Evolutionary conservation across 768 basidiomycete genomes (phyloP), one percentile per base, ranked within the genome.

Genomic region (Pleurotus sapidus): DNA sequence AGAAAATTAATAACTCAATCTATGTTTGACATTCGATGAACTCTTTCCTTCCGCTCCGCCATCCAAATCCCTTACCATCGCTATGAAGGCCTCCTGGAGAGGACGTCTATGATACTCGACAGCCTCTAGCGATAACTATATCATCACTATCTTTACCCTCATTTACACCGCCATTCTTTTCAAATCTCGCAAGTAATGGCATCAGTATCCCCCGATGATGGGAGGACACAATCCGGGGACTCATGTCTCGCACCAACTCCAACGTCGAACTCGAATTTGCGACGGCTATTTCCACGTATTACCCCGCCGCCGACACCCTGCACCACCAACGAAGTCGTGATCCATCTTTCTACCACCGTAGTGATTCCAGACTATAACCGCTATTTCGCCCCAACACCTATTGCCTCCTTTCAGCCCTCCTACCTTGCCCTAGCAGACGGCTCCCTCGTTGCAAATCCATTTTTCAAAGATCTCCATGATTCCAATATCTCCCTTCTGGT

Each of bases 401-500:
- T 81, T 56, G 57, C 68, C 18, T 66, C 76, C 18, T 86, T 86
- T 58, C 68, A 68, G 40, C 83, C 84, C 2, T 60, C 66, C 8
- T 84, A 83, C 65, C 61, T 69, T 37, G 66, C 79, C 24, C 71
- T 80, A 30, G 62, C 64, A 12, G 85, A 88, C 67, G 85, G 84
- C n/a, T 84, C 84, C n/a, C 77, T 87, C 42, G 58, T 84, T 9
- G 69, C 84, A 9, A 66, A 77, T 1, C 73, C 78, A 7, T 78
- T 78, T 61, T 62, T 72, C n/a, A 60, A 74, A 7, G 81, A 84
- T 58, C 64, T 81, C 4, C 56, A 57, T 14, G 64, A 70, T 51
- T 71, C 78, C 6, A 74, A 79, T 60, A 63, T 76, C 20, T 70
- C 71, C 59, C 67, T 87, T 14, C 63, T 85, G 57, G 68, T 83